Base-by-base conservation (phyloP, 768 basidiomycete species). In the Phaffia tasmanica region DNA sequence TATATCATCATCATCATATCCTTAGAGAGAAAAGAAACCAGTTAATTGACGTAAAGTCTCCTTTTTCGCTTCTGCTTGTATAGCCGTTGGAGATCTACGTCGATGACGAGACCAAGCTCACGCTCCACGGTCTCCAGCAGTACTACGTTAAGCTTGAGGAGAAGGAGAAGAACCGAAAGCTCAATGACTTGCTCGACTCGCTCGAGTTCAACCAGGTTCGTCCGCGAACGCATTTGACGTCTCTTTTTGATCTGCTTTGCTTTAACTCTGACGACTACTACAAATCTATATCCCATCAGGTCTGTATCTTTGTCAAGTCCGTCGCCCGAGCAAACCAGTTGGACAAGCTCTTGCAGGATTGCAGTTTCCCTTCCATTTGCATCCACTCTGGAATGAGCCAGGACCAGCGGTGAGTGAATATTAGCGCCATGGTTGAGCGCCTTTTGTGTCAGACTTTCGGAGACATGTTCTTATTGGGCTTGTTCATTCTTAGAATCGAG, bases 21-120 rank as follows among this genome's bases (percentile, higher is more conserved):
- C n/a, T n/a, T n/a, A n/a, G n/a, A n/a, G n/a, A n/a, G n/a, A n/a
- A 15, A 15, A 50, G 49, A 50, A n/a, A 15, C 49, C 15, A 50
- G 49, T n/a, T 50, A 18, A 21, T 9, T 29, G 55, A 32, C 54
- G 19, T 16, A 14, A 23, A 62, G 54, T 61, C 56, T 72, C 64
- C 64, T 9, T 47, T 54, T 25, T 50, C 46, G 32, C 47, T 30
- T 30, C n/a, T 27, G 49, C 25, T 53, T 48, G 47, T 69, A 19
- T 72, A 99, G 95, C 95, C 95, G 32, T 84, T 99, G 51, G 95
- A 99, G 79, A 98, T 99, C 69, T 99, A 98, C 76, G 93, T 99
- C 57, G 95, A 99, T 72, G 95, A 99, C 74, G 95, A 99, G 80
- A 93, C 95, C 57, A 99, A 99, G 77, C 78, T 99, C 70, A 99